Evolutionary conservation across 495 filamentous ascomycete species (phyloP).

Genomic region (Trichoderma erinaceum): DNA sequence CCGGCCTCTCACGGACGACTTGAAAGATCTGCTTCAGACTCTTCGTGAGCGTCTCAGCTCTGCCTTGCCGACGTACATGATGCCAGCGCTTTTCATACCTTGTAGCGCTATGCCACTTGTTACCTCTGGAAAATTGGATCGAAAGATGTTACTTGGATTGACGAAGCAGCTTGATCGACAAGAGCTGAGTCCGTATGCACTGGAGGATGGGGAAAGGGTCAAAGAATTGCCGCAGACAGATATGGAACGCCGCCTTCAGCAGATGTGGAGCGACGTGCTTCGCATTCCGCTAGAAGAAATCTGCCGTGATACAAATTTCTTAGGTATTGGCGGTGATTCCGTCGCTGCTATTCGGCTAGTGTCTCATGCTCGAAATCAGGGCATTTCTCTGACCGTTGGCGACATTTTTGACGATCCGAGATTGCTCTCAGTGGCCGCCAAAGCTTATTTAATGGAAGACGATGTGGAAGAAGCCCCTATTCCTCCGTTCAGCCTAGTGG

Average conservation of each 20-base stretch:
- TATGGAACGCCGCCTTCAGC: conserved; percentile 20
- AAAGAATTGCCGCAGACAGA: conserved; percentile 12
- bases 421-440: not conserved
- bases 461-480: not conserved
- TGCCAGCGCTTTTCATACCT: conserved; percentile 26
- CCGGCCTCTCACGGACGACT: not conserved
- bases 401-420: conserved; percentile 19
- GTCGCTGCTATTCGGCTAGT: conserved; percentile 32
- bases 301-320: conserved; percentile 22
- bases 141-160: conserved; percentile 2
- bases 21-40: not conserved
- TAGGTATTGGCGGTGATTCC: conserved; percentile 32
- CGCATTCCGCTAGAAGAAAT: conserved; percentile 17
- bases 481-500: not conserved
- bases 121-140: not conserved
- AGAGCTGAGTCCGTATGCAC: conserved; percentile 22
- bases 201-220: conserved; percentile 20
- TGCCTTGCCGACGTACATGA: conserved; percentile 63
- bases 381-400: conserved; percentile 21
- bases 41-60: not conserved
- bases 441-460: not conserved
- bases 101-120: conserved; percentile 25
- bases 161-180: not conserved
- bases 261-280: conserved; percentile 22
- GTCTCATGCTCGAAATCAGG: conserved; percentile 15